Evolutionary conservation across 129 eudicot species (phyloP), one percentile per base, ranked within the genome.

Genomic region (Pittosporum tobira): DNA sequence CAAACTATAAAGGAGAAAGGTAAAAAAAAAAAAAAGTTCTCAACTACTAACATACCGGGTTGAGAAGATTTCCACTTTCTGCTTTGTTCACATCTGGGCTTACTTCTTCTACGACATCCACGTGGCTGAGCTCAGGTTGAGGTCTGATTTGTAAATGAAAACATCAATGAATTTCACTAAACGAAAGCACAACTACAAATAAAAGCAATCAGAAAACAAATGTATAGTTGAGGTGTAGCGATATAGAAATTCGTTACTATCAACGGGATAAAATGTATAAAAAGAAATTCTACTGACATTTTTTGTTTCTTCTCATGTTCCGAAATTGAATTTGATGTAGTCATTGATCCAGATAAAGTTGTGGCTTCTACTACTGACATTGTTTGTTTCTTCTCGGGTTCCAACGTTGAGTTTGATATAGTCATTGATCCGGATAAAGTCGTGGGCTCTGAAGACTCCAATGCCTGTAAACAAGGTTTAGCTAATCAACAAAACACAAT

Each of bases 281-380:
- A n/a, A n/a, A n/a, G n/a, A n/a, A n/a, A n/a, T n/a, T n/a, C n/a
- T n/a, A n/a, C n/a, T n/a, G n/a, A n/a, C n/a, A n/a, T n/a, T n/a
- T n/a, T n/a, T n/a, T n/a, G n/a, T n/a, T n/a, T n/a, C n/a, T n/a
- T n/a, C n/a, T n/a, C n/a, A n/a, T n/a, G n/a, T n/a, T n/a, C n/a
- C n/a, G n/a, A n/a, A n/a, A n/a, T n/a, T n/a, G n/a, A n/a, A n/a
- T n/a, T n/a, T n/a, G n/a, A n/a, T n/a, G n/a, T n/a, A n/a, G n/a
- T n/a, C n/a, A n/a, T n/a, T n/a, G n/a, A n/a, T n/a, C n/a, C n/a
- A n/a, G n/a, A n/a, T n/a, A n/a, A n/a, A n/a, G n/a, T n/a, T n/a
- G n/a, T n/a, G n/a, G n/a, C n/a, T n/a, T n/a, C n/a, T n/a, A n/a
- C 43, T 58, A 54, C 72, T 64, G 51, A 84, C 94, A 67, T 75